Base-by-base conservation (phyloP, 2,329 filamentous ascomycete species). In the Fusarium sp. region DNA sequence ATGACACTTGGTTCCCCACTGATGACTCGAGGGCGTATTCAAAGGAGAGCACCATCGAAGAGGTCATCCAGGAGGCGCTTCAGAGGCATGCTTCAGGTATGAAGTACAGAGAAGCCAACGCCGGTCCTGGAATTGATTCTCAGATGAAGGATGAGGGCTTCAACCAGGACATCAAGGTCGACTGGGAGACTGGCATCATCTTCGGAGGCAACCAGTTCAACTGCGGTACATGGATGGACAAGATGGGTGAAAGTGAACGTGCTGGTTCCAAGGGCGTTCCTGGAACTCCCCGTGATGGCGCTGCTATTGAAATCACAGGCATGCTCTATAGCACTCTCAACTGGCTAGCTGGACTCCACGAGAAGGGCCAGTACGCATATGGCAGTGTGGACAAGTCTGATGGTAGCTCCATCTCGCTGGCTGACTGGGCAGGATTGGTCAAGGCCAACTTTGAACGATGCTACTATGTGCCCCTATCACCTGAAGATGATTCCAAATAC, bases 191-290 rank as follows among this genome's bases (percentile, higher is more conserved):
- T 3, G 97, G 96, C 24, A 89, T 99, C 72, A 92, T 99, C 67
- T 98, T 97, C 79, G 96, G 97, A 65, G 96, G 97, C 37, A 98
- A 94, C 79, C 95, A 98, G 80, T 89, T 86, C 84, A 99, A 99
- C 83, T 99, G 97, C 78, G 96, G 96, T 62, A 99, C 96, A 2
- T 99, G 96, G 96, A 98, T 98, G 95, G 96, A 99, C 87, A 99
- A 99, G 89, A 99, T 99, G 96, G 96, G 96, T n/a, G 96, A 99
- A 83, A 98, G 95, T 72, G 91, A 93, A 73, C 93, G 92, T 71
- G 96, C 97, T 18, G 93, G 93, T 67, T 98, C 92, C 79, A 98
- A 98, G 85, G 97, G 96, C 59, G 87, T 98, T 22, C 97, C 96
- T 1, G 96, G 95, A 10, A 99, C 96, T n/a, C 96, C 96, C 56